These are phyloP conservation scores for Drechslera avenae DNA, from an alignment of 2,329 filamentous ascomycete species.

Conservation along the genomic window DNA sequence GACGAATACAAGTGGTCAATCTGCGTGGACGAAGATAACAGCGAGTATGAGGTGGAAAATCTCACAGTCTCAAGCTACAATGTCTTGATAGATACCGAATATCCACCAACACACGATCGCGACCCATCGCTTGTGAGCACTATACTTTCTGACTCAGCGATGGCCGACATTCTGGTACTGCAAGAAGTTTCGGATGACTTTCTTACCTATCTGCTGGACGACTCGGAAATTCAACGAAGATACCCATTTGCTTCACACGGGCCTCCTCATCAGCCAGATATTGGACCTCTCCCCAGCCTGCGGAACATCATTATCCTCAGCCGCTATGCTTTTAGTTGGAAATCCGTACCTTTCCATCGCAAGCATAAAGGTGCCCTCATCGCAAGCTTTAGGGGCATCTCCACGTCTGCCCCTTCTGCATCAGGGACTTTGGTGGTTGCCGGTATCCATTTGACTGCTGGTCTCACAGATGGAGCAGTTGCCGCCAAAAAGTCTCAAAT, in stretches of 20 bases:
- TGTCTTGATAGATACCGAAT: conserved; percentile 49
- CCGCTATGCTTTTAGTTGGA: conserved; percentile 61
- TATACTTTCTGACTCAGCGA: conserved; percentile 40
- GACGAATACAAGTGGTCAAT: conserved; percentile 31
- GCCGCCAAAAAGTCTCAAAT: conserved; percentile 63
- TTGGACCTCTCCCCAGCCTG: conserved; percentile 63
- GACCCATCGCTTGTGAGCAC: conserved; percentile 45
- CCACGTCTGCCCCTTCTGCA: conserved; percentile 20
- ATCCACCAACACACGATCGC: conserved; percentile 45
- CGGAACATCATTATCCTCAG: conserved; percentile 67
- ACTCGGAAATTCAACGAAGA: conserved; percentile 52
- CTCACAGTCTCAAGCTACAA: conserved; percentile 53
- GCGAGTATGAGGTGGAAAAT: conserved; percentile 5
- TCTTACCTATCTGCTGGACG: conserved; percentile 59
- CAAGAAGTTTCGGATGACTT: conserved; percentile 71
- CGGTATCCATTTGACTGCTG: conserved; percentile 66
- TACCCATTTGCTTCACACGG: conserved; percentile 65
- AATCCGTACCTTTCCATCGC: conserved; percentile 58
- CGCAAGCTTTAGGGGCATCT: conserved; percentile 50
- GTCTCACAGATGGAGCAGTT: conserved; percentile 64
- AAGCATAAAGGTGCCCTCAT: conserved; percentile 65
- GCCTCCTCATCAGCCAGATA: conserved; percentile 57
- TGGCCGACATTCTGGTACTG: conserved; percentile 53
- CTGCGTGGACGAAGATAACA: not conserved
- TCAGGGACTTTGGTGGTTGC: conserved; percentile 55